phyloP scores from a whole-genome alignment of 2,329 filamentous ascomycete genomes.

The Fusarium fracticaudum region DNA sequence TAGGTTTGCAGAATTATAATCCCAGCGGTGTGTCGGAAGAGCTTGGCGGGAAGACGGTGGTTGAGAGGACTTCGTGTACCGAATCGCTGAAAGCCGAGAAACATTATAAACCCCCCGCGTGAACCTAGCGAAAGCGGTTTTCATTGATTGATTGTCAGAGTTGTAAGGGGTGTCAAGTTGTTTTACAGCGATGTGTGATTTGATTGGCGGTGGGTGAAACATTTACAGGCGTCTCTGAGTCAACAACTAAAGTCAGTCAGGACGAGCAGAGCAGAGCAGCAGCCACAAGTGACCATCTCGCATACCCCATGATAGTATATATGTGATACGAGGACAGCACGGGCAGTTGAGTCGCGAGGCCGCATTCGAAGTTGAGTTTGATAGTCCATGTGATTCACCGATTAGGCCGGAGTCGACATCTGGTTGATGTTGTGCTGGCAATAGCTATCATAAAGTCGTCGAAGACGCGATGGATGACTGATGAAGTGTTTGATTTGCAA shows the following conservation, averaged over 20 bases:
- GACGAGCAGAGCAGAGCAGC: slow-evolving; percentile 30
- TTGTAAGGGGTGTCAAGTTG: slow-evolving; percentile 41
- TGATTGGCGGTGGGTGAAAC: slow-evolving; percentile 43
- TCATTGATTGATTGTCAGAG: slow-evolving; percentile 22
- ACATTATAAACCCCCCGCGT: background rate
- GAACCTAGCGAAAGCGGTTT: slow-evolving; percentile 11
- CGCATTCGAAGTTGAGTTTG: slow-evolving; percentile 48
- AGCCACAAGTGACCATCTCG: slow-evolving; percentile 36
- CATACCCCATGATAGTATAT: slow-evolving; percentile 38
- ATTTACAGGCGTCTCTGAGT: slow-evolving; percentile 48
- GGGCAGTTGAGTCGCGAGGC: slow-evolving; percentile 44
- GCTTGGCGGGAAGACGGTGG: background rate
- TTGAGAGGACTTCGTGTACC: background rate
- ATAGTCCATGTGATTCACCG: slow-evolving; percentile 48
- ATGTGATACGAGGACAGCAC: slow-evolving; percentile 44
- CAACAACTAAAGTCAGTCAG: slow-evolving; percentile 44
- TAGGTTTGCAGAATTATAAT: background rate
- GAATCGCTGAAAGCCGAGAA: background rate
- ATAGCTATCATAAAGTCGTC: slow-evolving; percentile 51
- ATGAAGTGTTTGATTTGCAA: slow-evolving; percentile 54
- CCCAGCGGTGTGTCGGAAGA: background rate
- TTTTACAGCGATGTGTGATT: slow-evolving; percentile 46
- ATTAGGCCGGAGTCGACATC: slow-evolving; percentile 47
- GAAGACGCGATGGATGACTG: slow-evolving; percentile 51
- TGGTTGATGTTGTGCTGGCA: slow-evolving; percentile 49